Base-by-base conservation (phyloP, 495 filamentous ascomycete species). In the Sphaerosporella brunnea region DNA sequence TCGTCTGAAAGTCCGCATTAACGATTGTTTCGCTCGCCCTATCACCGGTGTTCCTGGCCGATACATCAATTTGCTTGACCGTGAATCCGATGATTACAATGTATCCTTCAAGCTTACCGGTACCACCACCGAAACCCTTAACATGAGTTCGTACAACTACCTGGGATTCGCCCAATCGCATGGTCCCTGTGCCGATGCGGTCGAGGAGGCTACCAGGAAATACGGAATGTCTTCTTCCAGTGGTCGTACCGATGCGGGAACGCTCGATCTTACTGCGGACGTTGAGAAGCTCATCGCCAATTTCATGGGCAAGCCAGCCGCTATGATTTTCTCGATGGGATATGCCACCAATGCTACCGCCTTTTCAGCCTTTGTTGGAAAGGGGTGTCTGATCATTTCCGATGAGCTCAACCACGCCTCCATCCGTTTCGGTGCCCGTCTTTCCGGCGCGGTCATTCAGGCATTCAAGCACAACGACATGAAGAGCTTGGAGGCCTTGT, bases 71-170 rank as follows among this genome's bases (percentile, higher is more conserved):
- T 68, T 97, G 26, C 69, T 95, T 40, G 86, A 96, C 62, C 80
- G 90, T 50, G 74, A 70, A 30, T 92, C 86, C 0, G 71, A 85
- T 63, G 82, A 96, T 58, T 79, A 84, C 67, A 96, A 96, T 63
- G 71, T 78, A 53, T 74, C 76, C 54, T 97, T 93, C 68, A 74
- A 82, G 56, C 72, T 83, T 55, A 86, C 79, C 8, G 92, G 92
- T 30, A 92, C 84, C 26, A 77, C 74, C 40, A 96, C 90, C n/a
- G 84, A 97, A 61, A 95, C 90, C 0, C 66, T 97, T 48, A 97
- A 97, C 63, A 77, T 97, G 77, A 94, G 86, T 67, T 97, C 90
- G 2, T 97, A 97, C 72, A 97, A 97, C 60, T 97, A 97, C 55
- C 82, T 97, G 4, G 90, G 90, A 23, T 97, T 97, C 60, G 90